Evolutionary conservation across 2,329 filamentous ascomycete genomes (phyloP), one percentile per base, ranked within the genome.

Genomic region (Balansia obtecta): DNA sequence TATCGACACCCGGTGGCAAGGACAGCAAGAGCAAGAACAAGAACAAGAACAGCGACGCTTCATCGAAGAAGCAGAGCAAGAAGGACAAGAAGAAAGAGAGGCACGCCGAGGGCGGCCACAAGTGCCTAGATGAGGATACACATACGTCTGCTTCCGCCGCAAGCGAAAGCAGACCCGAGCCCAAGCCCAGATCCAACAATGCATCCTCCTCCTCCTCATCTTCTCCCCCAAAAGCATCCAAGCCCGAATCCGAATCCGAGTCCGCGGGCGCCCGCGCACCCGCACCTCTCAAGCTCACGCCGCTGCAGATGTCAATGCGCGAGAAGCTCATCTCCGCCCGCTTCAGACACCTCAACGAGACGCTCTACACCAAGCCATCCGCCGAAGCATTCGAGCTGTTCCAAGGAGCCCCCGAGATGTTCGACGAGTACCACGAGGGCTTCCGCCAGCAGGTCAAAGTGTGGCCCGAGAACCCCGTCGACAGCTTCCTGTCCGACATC

Each of bases 301-400:
- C 93, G 3, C 82, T 98, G 51, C 93, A 98, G 73, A 82, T 85
- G 50, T 83, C 88, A 3, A 98, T 98, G 93, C 84, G 88, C 54
- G 85, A 89, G 63, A 98, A 98, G 73, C 82, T 98, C 55, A 77
- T 95, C 55, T 94, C 90, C 10, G 90, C 93, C 1, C 89, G 93
- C 52, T 98, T 98, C 78, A 88, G 93, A 56, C 89, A 97, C 68
- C 82, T 98, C 54, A 98, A 98, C 67, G 86, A 98, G 71, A 91
- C 88, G 0, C 82, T 98, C 13, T 98, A 98, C 71, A 97, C 91
- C 4, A 87, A 84, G 8, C 87, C 90, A 1, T 98, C 93, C 0
- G 73, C 75, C 37, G 82, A 93, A 56, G 86, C 93, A n/a, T 81
- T 93, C 58, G 71, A 77, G 47, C 80, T 97, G 22, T 97, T 98